Conservation (phyloP, 768 basidiomycete species). For the Lactarius vividus region DNA sequence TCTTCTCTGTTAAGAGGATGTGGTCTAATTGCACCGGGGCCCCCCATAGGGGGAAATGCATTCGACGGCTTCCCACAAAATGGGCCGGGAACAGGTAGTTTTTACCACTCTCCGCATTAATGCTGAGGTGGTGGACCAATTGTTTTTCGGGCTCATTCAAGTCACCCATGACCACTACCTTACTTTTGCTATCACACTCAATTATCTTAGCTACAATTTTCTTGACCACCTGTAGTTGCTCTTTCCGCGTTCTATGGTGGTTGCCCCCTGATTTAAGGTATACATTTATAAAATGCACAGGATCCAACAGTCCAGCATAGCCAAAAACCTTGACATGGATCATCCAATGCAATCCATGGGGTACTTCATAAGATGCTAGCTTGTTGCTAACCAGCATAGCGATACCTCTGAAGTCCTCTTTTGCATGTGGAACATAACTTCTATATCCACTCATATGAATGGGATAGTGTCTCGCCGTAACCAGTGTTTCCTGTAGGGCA, state of each 20-base stretch:
- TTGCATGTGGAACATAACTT: background rate
- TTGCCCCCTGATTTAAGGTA: conserved; percentile 2
- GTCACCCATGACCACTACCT: background rate
- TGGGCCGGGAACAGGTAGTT: background rate
- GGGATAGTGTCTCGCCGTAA: background rate
- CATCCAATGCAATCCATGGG: conserved; percentile 1
- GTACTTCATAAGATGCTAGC: background rate
- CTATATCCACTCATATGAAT: background rate
- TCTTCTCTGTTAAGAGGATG: background rate
- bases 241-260: background rate
- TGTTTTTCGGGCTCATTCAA: background rate
- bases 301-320: background rate
- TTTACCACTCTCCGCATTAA: too few species aligned
- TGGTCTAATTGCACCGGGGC: background rate
- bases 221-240: background rate
- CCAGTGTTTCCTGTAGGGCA: background rate
- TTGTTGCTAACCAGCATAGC: background rate
- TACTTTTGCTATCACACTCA: background rate
- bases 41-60: background rate
- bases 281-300: background rate
- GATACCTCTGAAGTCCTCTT: background rate
- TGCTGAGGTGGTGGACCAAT: background rate
- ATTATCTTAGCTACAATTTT: background rate
- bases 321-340: conserved; percentile 2
- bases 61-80: background rate